A percentile compares a stretch with the other conserved stretches of the same genome.
Conservation (phyloP, 345 rosid species). For the Euclidium syriacum region DNA sequence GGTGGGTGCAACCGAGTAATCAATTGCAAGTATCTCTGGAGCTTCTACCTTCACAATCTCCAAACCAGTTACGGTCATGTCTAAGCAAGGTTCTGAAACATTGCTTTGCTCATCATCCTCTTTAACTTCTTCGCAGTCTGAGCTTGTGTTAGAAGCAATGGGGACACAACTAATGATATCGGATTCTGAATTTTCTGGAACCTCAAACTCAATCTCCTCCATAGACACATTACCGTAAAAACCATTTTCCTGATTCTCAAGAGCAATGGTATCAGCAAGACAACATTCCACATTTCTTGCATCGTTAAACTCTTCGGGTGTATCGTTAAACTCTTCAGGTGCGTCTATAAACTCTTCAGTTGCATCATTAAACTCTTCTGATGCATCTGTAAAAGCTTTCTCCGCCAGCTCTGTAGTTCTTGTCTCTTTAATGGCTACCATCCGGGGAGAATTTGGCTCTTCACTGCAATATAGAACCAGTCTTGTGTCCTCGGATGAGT, state of each 20-base stretch:
- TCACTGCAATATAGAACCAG: neutral
- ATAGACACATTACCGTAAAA: slow-evolving; percentile 19
- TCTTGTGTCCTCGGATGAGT: neutral
- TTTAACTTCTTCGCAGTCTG: neutral
- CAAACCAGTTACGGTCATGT: slow-evolving; percentile 17
- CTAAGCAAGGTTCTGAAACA: neutral
- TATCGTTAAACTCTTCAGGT: slow-evolving; percentile 7
- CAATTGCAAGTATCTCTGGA: slow-evolving; percentile 25
- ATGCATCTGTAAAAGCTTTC: neutral
- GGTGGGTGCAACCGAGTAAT: slow-evolving; percentile 6
- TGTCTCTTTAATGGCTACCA: slow-evolving; percentile 16
- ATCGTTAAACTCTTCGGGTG: neutral
- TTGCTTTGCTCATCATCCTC: slow-evolving; percentile 27
- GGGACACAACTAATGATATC: neutral
- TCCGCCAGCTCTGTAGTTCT: slow-evolving; percentile 10
- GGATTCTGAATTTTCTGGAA: slow-evolving; percentile 8
- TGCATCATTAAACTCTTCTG: slow-evolving; percentile 1
- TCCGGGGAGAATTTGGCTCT: slow-evolving; percentile 12
- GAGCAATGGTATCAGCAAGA: slow-evolving; percentile 7
- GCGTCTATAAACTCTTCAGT: neutral
- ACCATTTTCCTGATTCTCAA: slow-evolving; percentile 2
- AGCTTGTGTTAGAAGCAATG: neutral
- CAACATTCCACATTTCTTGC: slow-evolving; percentile 27
- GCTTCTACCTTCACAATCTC: slow-evolving; percentile 29
- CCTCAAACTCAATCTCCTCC: slow-evolving; percentile 23